phyloP scores from a whole-genome alignment of 2,329 filamentous ascomycete genomes.

The Chrysoporthe austroafricana region DNA sequence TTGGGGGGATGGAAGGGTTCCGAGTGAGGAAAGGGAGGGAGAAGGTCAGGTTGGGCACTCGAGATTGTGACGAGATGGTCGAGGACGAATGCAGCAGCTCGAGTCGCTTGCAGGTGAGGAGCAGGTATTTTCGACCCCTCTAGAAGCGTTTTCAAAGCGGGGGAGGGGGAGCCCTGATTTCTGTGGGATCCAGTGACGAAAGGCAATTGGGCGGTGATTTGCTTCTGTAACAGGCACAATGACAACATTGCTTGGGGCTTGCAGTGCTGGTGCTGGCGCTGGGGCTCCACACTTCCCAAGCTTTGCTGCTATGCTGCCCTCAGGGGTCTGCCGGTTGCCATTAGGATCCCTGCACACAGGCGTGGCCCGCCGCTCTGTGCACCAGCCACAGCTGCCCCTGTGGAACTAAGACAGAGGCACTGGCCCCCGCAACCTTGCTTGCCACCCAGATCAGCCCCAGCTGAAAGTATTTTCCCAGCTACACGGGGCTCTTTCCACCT shows the following conservation, averaged over 20 bases:
- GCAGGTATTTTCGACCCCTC: slow-evolving; percentile 30
- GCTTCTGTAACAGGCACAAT: slow-evolving; percentile 15
- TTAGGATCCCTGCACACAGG: background rate
- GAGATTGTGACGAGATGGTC: slow-evolving; percentile 14
- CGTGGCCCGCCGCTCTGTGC: background rate
- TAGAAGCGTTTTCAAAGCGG: slow-evolving; percentile 33
- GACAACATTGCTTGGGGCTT: slow-evolving; percentile 18
- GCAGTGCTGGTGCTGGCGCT: slow-evolving; percentile 3
- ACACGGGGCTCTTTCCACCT: background rate
- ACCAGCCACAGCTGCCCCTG: slow-evolving; percentile 5
- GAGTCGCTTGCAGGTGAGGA: slow-evolving; percentile 20
- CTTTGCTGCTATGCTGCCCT: slow-evolving; percentile 8
- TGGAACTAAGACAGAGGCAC: slow-evolving; percentile 1
- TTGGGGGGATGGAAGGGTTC: slow-evolving; percentile 11
- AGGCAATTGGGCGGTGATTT: slow-evolving; percentile 2
- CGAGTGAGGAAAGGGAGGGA: slow-evolving; percentile 15
- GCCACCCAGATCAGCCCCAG: background rate
- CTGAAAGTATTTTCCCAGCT: slow-evolving; percentile 7
- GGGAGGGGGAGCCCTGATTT: slow-evolving; percentile 34
- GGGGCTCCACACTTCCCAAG: background rate
- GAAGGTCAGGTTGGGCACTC: slow-evolving; percentile 25
- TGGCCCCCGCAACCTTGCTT: background rate
- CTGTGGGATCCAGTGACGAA: slow-evolving; percentile 31
- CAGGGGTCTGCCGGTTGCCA: background rate
- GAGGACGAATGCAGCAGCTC: slow-evolving; percentile 17